Conservation (phyloP, 208 protist species). For the Porcisia deanei region DNA sequence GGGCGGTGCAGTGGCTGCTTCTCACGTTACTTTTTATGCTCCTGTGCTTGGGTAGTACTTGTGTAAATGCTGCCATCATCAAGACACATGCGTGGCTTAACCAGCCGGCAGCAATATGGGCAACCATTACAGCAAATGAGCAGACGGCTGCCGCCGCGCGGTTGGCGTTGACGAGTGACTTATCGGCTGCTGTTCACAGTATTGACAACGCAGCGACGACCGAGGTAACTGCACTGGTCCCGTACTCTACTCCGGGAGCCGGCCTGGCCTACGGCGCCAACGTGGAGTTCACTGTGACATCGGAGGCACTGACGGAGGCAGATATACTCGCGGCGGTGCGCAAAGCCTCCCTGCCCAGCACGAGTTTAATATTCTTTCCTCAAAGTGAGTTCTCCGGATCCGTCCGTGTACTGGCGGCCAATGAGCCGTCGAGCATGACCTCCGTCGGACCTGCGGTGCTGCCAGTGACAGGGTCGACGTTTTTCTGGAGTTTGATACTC, state of each 20-base stretch:
- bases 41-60: not conserved
- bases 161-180: not conserved
- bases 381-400: not conserved
- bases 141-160: not conserved
- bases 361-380: not conserved
- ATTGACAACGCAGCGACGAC: not conserved
- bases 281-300: constrained; percentile 1
- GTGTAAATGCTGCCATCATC: not conserved
- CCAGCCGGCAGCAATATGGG: constrained; percentile 4
- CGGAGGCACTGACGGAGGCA: not conserved
- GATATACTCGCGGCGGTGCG: constrained; percentile 14
- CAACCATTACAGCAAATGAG: not conserved
- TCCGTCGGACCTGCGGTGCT: constrained; percentile 4
- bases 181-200: not conserved
- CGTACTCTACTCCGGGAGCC: not conserved
- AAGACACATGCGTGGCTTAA: constrained; percentile 13
- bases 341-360: not conserved
- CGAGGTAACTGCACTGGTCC: not conserved
- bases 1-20: not conserved
- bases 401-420: constrained; percentile 7
- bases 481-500: constrained; percentile 11
- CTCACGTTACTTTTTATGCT: not conserved
- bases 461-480: constrained; percentile 17
- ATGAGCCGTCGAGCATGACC: constrained; percentile 1
- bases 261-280: constrained; percentile 14